Percentiles rank a stretch among this genome's conserved stretches.
Evolutionary conservation across 345 rosid genomes (phyloP).

Genomic region (Excoecaria cochinchinensis): DNA sequence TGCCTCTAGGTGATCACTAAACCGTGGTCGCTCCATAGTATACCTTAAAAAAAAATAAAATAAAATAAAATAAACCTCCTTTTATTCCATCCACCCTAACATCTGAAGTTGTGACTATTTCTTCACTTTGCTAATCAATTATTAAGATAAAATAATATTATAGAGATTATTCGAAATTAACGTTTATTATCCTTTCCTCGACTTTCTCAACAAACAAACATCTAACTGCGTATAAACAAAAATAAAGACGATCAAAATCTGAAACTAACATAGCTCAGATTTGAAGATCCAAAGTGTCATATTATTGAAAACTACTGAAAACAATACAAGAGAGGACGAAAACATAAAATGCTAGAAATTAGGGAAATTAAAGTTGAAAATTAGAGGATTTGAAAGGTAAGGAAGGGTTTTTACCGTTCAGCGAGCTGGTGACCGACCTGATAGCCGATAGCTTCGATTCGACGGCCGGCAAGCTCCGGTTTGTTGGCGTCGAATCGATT

Average conservation of each 20-base stretch:
- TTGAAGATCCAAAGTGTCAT: conserved; percentile 2
- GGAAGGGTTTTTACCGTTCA: conserved; percentile 51
- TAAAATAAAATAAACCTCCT: conserved; percentile 4
- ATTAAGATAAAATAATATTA: not conserved
- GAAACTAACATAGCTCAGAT: not conserved
- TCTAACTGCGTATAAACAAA: not conserved
- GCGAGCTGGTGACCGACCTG: conserved; percentile 99
- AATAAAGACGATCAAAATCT: not conserved
- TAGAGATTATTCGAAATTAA: not conserved
- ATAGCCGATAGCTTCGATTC: conserved; percentile 98
- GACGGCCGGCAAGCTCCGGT: conserved; percentile 97
- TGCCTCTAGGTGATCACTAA: conserved; percentile 89
- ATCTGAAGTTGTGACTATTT: too few species aligned
- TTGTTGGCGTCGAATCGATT: conserved; percentile 78
- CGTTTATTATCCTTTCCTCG: not conserved
- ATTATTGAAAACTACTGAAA: not conserved
- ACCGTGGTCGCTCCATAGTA: conserved; percentile 92
- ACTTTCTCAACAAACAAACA: conserved; percentile 23
- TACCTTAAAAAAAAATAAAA: too few species aligned
- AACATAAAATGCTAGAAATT: not conserved
- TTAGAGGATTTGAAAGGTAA: not conserved
- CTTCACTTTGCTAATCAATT: too few species aligned
- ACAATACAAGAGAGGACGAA: not conserved
- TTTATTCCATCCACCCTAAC: too few species aligned
- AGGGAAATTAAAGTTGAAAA: not conserved